phyloP scores from a whole-genome alignment of 202 grass and related monocot species.

The Digitaria exilis region DNA sequence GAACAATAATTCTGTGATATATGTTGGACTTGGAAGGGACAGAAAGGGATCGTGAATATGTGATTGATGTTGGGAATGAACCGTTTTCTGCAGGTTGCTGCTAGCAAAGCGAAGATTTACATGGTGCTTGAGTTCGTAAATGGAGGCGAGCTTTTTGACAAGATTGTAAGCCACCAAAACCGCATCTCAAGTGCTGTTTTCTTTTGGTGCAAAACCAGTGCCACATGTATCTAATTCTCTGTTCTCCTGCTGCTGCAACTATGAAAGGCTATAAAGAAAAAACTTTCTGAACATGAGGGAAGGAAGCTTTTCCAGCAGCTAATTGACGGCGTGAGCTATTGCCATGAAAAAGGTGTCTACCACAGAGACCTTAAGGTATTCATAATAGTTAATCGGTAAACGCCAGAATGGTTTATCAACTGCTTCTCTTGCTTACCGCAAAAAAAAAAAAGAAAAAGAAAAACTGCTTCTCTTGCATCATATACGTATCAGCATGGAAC shows the following conservation, averaged over 20 bases:
- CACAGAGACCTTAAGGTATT: constrained; percentile 96
- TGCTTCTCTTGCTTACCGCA: no score
- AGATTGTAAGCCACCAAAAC: constrained; percentile 60
- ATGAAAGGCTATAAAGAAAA: constrained; percentile 55
- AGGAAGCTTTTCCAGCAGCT: constrained; percentile 91
- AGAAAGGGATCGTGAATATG: neutral
- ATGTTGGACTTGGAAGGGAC: neutral
- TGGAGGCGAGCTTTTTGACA: constrained; percentile 75
- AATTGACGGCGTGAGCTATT: constrained; percentile 82
- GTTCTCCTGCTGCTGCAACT: constrained; percentile 2
- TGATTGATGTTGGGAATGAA: neutral
- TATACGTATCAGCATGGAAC: neutral
- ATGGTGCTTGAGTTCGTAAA: constrained; percentile 85
- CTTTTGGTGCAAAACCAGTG: neutral
- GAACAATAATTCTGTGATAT: neutral
- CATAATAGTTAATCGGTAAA: neutral
- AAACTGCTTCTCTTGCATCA: neutral
- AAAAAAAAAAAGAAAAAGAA: no score
- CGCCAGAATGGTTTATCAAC: neutral
- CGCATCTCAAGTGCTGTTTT: neutral
- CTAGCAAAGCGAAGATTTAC: constrained; percentile 86
- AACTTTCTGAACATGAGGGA: constrained; percentile 67
- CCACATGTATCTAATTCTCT: neutral
- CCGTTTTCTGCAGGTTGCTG: constrained; percentile 55
- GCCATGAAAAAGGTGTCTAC: constrained; percentile 88